Evolutionary conservation across 139 green algal species (phyloP).

Genomic region (Chlorella sp.): DNA sequence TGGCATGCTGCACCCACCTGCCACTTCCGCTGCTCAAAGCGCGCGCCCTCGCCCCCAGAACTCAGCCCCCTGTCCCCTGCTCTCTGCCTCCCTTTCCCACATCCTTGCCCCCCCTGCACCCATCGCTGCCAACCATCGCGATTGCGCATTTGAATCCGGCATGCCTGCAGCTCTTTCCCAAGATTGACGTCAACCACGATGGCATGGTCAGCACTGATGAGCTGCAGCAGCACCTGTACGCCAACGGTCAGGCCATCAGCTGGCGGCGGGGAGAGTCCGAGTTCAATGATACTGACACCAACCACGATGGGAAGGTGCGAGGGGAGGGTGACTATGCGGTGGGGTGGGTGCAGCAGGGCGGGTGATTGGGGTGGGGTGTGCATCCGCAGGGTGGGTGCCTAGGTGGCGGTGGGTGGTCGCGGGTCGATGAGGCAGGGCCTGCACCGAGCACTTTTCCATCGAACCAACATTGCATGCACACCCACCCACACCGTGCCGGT

Average conservation of each 20-base stretch:
- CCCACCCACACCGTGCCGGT: too few relatives aligned
- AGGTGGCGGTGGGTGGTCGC: too few relatives aligned
- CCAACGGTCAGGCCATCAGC: conserved; percentile 5
- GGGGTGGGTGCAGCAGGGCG: neutral
- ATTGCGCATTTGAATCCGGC: neutral
- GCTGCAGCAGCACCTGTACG: conserved; percentile 27
- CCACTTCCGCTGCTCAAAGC: too few relatives aligned
- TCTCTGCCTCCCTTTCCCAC: neutral
- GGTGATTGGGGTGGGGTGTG: neutral
- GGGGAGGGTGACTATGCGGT: neutral
- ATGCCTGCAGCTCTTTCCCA: conserved; percentile 23
- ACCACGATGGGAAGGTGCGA: conserved; percentile 16
- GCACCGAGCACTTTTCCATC: too few relatives aligned
- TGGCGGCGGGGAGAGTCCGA: neutral
- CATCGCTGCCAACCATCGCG: neutral
- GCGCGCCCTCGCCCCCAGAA: too few relatives aligned
- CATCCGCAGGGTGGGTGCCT: too few relatives aligned
- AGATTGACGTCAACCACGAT: conserved; percentile 16
- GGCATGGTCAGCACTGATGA: conserved; percentile 15
- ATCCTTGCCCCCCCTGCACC: neutral
- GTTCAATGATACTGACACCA: conserved; percentile 8
- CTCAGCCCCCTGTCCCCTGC: neutral
- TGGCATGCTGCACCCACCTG: too few relatives aligned
- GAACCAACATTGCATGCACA: too few relatives aligned
- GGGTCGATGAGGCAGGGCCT: too few relatives aligned